Evolutionary conservation across 164 flowering plant genomes (phyloP).

Genomic region (Liquidambar formosana): DNA sequence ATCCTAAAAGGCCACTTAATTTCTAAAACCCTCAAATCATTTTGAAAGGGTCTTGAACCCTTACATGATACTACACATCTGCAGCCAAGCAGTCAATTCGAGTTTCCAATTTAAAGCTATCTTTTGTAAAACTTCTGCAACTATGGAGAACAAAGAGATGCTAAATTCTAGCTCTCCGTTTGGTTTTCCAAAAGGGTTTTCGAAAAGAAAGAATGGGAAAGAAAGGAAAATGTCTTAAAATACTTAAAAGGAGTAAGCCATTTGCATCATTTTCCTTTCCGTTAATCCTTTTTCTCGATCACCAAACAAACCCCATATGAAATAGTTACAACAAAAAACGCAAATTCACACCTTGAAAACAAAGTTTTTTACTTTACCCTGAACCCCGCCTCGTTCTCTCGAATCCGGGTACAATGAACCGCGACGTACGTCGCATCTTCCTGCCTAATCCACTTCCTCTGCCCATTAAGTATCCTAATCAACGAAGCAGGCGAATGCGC

Average conservation of each 20-base stretch:
- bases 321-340: neutral
- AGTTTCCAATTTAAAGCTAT: too few species aligned
- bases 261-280: neutral
- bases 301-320: neutral
- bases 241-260: too few species aligned
- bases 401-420: slow-evolving; percentile 80
- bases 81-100: too few species aligned
- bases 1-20: too few species aligned
- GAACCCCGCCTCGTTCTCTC: slow-evolving; percentile 74
- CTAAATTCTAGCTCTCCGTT: neutral
- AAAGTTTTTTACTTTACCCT: slow-evolving; percentile 38
- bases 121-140: too few species aligned
- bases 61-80: too few species aligned
- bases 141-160: too few species aligned
- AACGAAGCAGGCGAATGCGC: slow-evolving; percentile 54
- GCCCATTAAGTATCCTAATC: slow-evolving; percentile 64
- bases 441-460: slow-evolving; percentile 80
- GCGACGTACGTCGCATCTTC: slow-evolving; percentile 75
- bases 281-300: neutral
- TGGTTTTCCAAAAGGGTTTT: neutral
- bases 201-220: neutral
- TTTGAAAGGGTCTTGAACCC: too few species aligned
- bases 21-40: too few species aligned
- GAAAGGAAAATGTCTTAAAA: neutral
- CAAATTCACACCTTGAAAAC: neutral